Base-by-base conservation (phyloP, 345 rosid species). In the Gossypium herbaceum region DNA sequence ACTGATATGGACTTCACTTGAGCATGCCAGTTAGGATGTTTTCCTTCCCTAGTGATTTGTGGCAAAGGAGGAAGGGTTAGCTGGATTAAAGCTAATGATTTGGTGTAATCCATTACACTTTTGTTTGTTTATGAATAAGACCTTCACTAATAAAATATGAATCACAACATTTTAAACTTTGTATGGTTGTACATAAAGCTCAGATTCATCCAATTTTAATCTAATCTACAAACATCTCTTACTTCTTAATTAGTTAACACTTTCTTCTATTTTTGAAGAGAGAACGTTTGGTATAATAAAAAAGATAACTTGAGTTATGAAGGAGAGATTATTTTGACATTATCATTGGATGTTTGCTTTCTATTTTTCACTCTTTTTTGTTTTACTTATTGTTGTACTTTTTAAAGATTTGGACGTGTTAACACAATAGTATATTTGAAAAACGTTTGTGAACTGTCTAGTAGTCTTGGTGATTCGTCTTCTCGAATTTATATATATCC, bases 181-280 rank as follows among this genome's bases (percentile, higher is more conserved):
- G 15, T 78, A 74, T 66, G 71, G 79, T 73, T 81, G 77, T 65
- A 65, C 75, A 67, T 63, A 72, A 68, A 48, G 61, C 75, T 45
- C 67, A 75, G 75, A 79, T 81, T 82, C 27, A 80, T 34, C 41
- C 41, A 61, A 16, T 52, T 52, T 52, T 19, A 16, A 4, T 71
- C 80, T 85, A 77, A 77, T 77, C 83, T 83, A 77, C 80, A 61
- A 61, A 59, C 52, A 47, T 67, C 12, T 54, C 9, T 71, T 39
- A n/a, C 65, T 75, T 75, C 73, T 57, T 77, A 84, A 77, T 67
- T 20, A 41, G 59, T 19, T 41, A 48, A 74, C 55, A 72, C 19
- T 52, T 52, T 11, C 4, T 24, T 73, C 22, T 56, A 22, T 19
- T 55, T 44, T 52, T 6, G 16, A 22, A 25, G 72, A 41, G 52